Evolutionary conservation across 305 asterid species (phyloP), one percentile per base, ranked within the genome.

Genomic region (Ajuga reptans): DNA sequence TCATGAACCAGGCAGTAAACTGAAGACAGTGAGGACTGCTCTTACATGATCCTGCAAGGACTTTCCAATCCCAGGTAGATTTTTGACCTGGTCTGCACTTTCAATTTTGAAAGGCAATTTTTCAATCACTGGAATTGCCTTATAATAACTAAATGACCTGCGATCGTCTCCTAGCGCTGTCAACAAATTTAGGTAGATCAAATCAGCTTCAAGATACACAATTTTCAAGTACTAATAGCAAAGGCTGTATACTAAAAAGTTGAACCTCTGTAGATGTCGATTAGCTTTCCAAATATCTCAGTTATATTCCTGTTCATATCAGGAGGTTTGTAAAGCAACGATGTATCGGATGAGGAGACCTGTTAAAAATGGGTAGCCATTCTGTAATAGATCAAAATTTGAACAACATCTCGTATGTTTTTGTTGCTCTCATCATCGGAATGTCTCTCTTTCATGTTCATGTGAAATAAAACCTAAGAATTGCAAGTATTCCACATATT

Each of bases 11-110:
- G 59, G 54, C 57, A 60, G 64, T 61, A 69, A 65, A 60, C 15
- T 47, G 43, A 73, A 73, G 59, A n/a, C 59, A 58, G 33, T 15
- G 56, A 61, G 45, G 29, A 64, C 21, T 69, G 36, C 74, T 76
- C 90, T 85, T 75, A 93, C 99, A 82, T 90, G 99, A 72, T 90
- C 97, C 79, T 86, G 95, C 87, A 93, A 68, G 27, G 97, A 90
- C 88, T 85, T 90, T 52, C 99, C 99, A 47, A 93, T 93, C 31
- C 89, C 87, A 64, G 99, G 92, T 56, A 87, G 80, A 79, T 84
- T 69, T 77, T 86, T 93, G 64, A 93, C 96, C 86, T 93, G 95
- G 78, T 93, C 92, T 24, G 68, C 81, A 58, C 87, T 83, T 83
- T 86, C 99, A 72, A 93, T 84, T 84, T 72, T 90, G 76, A 87